These are phyloP conservation scores for Teratosphaeria zuluensis DNA, from an alignment of 2,329 filamentous ascomycete genomes.

Conservation along the genomic window DNA sequence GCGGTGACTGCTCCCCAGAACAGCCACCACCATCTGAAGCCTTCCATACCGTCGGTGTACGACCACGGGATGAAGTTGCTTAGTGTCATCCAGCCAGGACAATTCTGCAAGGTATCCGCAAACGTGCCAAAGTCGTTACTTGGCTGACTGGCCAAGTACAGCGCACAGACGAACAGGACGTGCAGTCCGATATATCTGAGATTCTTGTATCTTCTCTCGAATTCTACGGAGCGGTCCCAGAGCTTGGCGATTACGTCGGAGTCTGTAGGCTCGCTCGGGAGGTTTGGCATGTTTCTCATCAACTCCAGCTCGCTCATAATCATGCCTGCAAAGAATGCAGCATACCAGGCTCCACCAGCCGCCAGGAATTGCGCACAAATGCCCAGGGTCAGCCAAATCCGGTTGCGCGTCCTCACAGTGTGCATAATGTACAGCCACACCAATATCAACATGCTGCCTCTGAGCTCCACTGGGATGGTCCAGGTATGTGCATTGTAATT, in stretches of 20 bases:
- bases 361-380: slow-evolving; percentile 10
- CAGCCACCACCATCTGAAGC: slow-evolving; percentile 31
- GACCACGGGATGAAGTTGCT: slow-evolving; percentile 12
- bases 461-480: slow-evolving; percentile 55
- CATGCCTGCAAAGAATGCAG: slow-evolving; percentile 52
- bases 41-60: slow-evolving; percentile 12
- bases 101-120: slow-evolving; percentile 11
- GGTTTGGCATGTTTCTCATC: slow-evolving; percentile 51
- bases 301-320: slow-evolving; percentile 52
- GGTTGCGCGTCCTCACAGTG: slow-evolving; percentile 7
- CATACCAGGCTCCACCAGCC: slow-evolving; percentile 44
- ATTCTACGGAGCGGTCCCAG: slow-evolving; percentile 7
- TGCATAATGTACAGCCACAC: slow-evolving; percentile 46
- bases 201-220: slow-evolving; percentile 1
- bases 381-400: slow-evolving; percentile 11
- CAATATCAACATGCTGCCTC: slow-evolving; percentile 55
- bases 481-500: slow-evolving; percentile 32
- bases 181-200: slow-evolving; percentile 10
- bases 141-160: slow-evolving; percentile 16
- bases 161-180: slow-evolving; percentile 10
- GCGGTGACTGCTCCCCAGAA: slow-evolving; percentile 46
- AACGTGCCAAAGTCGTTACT: slow-evolving; percentile 10
- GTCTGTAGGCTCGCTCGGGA: slow-evolving; percentile 34
- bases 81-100: slow-evolving; percentile 14
- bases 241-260: slow-evolving; percentile 7